phyloP scores from a whole-genome alignment of 768 basidiomycete genomes.

The Ramaria sp. region DNA sequence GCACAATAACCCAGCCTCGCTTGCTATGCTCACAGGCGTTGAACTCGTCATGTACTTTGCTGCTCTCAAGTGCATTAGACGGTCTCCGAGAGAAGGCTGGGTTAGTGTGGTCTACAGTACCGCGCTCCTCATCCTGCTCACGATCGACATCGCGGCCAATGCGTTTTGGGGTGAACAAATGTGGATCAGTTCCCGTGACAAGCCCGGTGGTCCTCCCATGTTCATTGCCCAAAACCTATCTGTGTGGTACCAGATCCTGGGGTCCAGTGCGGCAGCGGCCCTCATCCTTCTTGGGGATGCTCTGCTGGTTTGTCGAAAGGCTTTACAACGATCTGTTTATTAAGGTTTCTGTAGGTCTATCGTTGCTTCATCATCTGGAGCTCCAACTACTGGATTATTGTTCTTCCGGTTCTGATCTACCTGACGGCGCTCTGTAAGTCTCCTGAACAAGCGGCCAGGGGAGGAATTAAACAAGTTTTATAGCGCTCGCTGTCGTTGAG shows the following conservation, averaged over 20 bases:
- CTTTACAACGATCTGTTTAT: neutral
- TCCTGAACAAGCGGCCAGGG: neutral
- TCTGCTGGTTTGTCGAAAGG: slow-evolving; percentile 22
- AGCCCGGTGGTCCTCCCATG: slow-evolving; percentile 24
- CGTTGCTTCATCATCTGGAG: slow-evolving; percentile 27
- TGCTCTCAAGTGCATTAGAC: slow-evolving; percentile 11
- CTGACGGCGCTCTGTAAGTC: slow-evolving; percentile 16
- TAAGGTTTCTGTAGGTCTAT: slow-evolving; percentile 21
- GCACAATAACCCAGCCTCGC: neutral
- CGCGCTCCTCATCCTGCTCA: slow-evolving; percentile 21
- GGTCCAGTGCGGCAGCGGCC: slow-evolving; percentile 19
- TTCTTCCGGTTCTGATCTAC: slow-evolving; percentile 17
- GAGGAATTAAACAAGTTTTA: neutral
- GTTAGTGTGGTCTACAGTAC: slow-evolving; percentile 17
- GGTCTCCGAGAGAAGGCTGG: slow-evolving; percentile 10
- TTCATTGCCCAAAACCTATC: slow-evolving; percentile 21
- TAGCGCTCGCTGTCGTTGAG: slow-evolving; percentile 31
- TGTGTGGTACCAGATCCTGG: slow-evolving; percentile 22
- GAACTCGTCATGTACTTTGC: slow-evolving; percentile 17
- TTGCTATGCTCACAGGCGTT: slow-evolving; percentile 14
- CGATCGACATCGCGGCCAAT: slow-evolving; percentile 20
- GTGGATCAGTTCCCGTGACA: slow-evolving; percentile 24
- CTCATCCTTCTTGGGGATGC: slow-evolving; percentile 27
- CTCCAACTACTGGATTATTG: slow-evolving; percentile 11
- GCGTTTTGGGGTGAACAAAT: slow-evolving; percentile 23